These are phyloP conservation scores for Candida patagonica DNA, from an alignment of 805 yeast genomes.

Conservation along the genomic window DNA sequence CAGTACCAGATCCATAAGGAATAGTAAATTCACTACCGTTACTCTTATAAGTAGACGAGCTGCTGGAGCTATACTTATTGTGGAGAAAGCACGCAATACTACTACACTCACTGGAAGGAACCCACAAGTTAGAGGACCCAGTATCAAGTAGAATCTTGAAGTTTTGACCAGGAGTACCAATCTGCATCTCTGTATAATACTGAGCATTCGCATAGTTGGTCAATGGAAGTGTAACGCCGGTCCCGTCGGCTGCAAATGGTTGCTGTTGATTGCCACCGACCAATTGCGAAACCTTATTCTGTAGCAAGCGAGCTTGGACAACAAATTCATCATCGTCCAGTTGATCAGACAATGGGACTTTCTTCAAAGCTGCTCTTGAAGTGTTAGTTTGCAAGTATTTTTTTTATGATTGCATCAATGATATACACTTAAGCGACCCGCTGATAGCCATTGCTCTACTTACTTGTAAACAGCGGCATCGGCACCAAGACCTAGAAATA, in stretches of 20 bases:
- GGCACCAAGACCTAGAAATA: constrained; percentile 2
- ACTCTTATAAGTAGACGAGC: constrained; percentile 74
- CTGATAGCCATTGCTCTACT: no score
- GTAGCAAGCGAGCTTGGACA: constrained; percentile 45
- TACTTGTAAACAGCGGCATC: constrained; percentile 1
- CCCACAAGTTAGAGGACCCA: constrained; percentile 96
- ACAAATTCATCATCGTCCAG: constrained; percentile 35
- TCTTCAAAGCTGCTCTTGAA: constrained; percentile 49
- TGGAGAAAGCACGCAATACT: constrained; percentile 95
- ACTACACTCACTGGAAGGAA: constrained; percentile 80
- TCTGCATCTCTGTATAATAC: constrained; percentile 80
- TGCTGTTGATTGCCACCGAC: constrained; percentile 16
- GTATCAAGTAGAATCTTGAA: constrained; percentile 95
- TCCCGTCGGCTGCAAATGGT: constrained; percentile 23
- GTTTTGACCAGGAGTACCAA: constrained; percentile 90
- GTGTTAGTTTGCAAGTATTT: not conserved
- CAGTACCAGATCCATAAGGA: constrained; percentile 85
- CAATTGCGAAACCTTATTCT: constrained; percentile 44
- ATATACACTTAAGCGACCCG: no score
- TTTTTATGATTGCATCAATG: no score
- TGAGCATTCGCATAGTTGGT: constrained; percentile 94
- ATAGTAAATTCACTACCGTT: constrained; percentile 83
- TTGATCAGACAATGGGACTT: constrained; percentile 48
- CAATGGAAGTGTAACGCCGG: constrained; percentile 65
- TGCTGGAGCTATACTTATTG: constrained; percentile 75